Base-by-base conservation (phyloP, 352 stramenopile genomes). In the Pelagophyceae sp. region DNA sequence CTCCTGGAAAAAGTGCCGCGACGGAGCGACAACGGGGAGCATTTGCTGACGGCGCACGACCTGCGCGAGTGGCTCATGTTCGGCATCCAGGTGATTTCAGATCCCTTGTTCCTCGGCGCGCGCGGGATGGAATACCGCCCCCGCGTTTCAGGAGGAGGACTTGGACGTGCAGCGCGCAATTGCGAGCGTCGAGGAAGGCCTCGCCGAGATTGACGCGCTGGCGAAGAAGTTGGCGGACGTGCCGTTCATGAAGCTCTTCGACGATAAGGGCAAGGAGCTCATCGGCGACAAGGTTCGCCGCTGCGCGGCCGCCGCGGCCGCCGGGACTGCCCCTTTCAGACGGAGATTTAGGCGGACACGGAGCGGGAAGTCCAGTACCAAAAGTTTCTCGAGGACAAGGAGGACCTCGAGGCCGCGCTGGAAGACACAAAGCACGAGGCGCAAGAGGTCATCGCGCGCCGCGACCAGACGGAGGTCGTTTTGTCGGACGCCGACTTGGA, bases 361-460 rank as follows among this genome's bases (percentile, higher is more conserved):
- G 77, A 83, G 64, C 38, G 79, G 27, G 72, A 77, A 64, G 72
- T 65, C 45, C 75, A 77, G 31, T 83, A 80, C 64, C 33, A 77
- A 17, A 69, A 80, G 35, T 78, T 80, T 38, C 72, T 72, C 37
- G 70, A 51, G 35, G 71, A 79, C 5, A 79, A 64, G 32, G 61
- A 77, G 61, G 20, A 31, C 51, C 29, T 77, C 25, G 79, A 83
- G 37, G 60, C 15, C 27, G 31, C 38, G 27, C 72, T 80, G 37
- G 71, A 82, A 37, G 27, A 80, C 15, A 32, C 76, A 3, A 72
- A 81, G 40, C 11, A 37, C 5, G 33, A 77, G 35, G 75, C 77
- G 20, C 72, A 81, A 29, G 50, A 75, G 25, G 51, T 72, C 65
- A 76, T 81, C 65, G 27, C 1, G 17, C 72, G 76, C 45, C 27